phyloP scores from a whole-genome alignment of 768 basidiomycete species.

The Boletus fagicola region DNA sequence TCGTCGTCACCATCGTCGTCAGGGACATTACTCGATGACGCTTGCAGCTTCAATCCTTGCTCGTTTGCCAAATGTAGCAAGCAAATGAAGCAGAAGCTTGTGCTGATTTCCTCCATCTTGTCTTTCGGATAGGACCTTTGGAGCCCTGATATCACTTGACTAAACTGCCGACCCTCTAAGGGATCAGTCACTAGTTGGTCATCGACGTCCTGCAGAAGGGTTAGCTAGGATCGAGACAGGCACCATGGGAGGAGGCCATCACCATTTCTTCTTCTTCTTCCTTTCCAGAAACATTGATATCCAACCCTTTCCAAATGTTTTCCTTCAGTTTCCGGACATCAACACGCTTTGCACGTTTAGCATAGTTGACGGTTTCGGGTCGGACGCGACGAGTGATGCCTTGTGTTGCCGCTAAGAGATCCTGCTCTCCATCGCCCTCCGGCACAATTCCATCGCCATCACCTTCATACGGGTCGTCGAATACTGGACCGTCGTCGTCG shows the following conservation, averaged over 20 bases:
- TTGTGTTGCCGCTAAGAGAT: constrained; percentile 81
- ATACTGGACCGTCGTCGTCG: constrained; percentile 76
- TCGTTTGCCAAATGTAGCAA: constrained; percentile 95
- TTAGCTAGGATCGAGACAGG: neutral
- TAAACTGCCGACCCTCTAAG: constrained; percentile 65
- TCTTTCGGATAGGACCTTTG: constrained; percentile 83
- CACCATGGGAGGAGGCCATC: constrained; percentile 9
- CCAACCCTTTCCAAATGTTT: constrained; percentile 93
- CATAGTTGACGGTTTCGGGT: constrained; percentile 90
- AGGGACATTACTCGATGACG: constrained; percentile 38
- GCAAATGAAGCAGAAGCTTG: constrained; percentile 99
- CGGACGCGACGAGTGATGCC: constrained; percentile 71
- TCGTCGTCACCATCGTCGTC: constrained; percentile 37
- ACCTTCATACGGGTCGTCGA: constrained; percentile 52
- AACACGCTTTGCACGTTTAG: constrained; percentile 93
- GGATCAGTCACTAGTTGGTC: constrained; percentile 55
- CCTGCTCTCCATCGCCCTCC: constrained; percentile 74
- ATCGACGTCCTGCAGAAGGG: constrained; percentile 51
- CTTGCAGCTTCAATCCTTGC: constrained; percentile 83
- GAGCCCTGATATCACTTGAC: constrained; percentile 78
- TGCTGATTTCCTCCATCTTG: constrained; percentile 97
- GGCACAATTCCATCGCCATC: constrained; percentile 48
- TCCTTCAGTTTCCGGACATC: constrained; percentile 97
- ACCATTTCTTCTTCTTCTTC: constrained; percentile 57
- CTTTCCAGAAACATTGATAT: constrained; percentile 57